Base-by-base conservation (phyloP, 2,329 filamentous ascomycete species). In the Sclerotiophoma versabilis region DNA sequence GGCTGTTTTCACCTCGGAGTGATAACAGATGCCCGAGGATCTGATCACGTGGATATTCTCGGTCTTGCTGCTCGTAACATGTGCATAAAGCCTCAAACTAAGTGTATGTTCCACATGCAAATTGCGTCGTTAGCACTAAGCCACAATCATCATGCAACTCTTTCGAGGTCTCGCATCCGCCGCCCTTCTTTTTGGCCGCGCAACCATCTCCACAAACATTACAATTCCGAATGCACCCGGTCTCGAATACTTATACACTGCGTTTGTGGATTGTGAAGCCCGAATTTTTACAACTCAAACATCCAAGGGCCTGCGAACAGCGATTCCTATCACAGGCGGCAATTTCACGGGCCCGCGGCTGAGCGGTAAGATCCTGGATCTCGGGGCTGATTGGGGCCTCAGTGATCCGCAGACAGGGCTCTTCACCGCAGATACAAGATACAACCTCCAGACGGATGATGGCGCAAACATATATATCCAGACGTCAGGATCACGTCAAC, bases 311-410 rank as follows among this genome's bases (percentile, higher is more conserved):
- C 56, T 70, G 14, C 64, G 68, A 2, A 65, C 62, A 20, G 59
- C 67, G 8, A 69, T 71, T 20, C 69, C 67, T 1, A 70, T 72
- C 41, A 46, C 69, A 5, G 68, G 67, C 25, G 69, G 68, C 5
- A 71, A 70, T 25, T 66, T 72, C 49, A 69, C 67, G 1, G 69
- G 69, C 0, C 69, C 53, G 15, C 69, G 68, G 6, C 12, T 54
- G 33, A 45, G 22, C 4, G 60, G 60, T 11, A 56, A 52, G 23
- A 60, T 74, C 20, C 56, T 72, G 8, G 52, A 71, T 30, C 48
- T 73, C 4, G 71, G 71, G 6, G 71, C 71, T 2, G 71, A 73
- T 36, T 74, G 54, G 46, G 29, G 52, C 11, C 7, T 49, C 27
- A 38, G 46, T 34, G 37, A 60, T 51, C 29, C 53, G 5, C 63